Conservation (phyloP, 163 green algal genomes). For the Scenedesmus sp. region DNA sequence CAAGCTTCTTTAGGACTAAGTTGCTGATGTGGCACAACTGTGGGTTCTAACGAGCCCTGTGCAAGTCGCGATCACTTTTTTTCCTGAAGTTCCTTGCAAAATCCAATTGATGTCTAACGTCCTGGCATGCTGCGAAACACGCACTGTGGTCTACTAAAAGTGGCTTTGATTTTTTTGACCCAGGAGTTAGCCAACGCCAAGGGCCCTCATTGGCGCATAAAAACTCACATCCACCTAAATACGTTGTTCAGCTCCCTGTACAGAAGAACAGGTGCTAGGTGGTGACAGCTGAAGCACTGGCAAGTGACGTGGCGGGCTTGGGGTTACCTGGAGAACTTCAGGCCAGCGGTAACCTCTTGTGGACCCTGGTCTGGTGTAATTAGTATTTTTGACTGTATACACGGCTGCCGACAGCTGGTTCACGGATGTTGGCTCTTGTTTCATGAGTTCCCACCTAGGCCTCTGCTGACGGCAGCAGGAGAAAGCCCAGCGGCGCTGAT, state of each 20-base stretch:
- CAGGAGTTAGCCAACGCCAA: not conserved
- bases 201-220: no score
- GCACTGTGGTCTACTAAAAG: not conserved
- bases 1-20: slow-evolving; percentile 10
- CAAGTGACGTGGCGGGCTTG: not conserved
- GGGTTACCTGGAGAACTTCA: not conserved
- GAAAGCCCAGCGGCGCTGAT: no score
- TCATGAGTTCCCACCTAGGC: not conserved
- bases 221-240: no score
- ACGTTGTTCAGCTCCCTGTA: not conserved
- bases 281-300: not conserved
- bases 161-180: not conserved
- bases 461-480: not conserved
- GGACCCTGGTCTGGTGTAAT: no score
- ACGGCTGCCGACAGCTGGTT: not conserved
- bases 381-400: not conserved
- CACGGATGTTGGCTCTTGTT: not conserved
- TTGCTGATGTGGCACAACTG: slow-evolving; percentile 9
- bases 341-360: not conserved
- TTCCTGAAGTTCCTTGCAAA: not conserved
- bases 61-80: not conserved
- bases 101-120: not conserved
- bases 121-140: not conserved
- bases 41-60: not conserved
- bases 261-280: no score